Evolutionary conservation across 2,329 filamentous ascomycete species (phyloP), one percentile per base, ranked within the genome.

Genomic region (Venturia effusa): DNA sequence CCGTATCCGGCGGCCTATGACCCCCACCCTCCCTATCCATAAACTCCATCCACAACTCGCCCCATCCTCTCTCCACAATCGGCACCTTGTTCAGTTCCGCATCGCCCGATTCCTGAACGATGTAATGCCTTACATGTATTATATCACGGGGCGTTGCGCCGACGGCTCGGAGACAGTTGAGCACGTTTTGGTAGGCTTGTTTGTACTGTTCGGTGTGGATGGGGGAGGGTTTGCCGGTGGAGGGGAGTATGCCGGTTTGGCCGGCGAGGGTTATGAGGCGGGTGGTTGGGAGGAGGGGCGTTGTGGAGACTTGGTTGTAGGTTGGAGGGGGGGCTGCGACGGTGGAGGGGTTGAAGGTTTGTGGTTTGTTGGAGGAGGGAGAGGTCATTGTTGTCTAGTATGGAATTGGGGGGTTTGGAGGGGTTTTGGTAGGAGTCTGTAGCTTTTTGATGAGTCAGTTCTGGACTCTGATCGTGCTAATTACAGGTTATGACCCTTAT

Each of bases 1-100:
- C 73, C 6, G 73, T 74, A 64, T 74, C 73, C n/a, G 73, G 73
- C 4, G 73, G 73, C 51, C 70, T 68, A 66, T 75, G 72, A 15
- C 73, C 72, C 15, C 69, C 67, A 4, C 51, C 68, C 43, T 74
- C 68, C 24, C 65, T 62, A 60, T 75, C 71, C 73, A 74, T 74
- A 54, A 72, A 75, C 37, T 73, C 68, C 2, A 71, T 71, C 73
- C 73, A 75, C 8, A 69, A 48, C 2, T 71, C 66, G 32, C 68
- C 72, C 73, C 73, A 74, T 1, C 71, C 73, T 3, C 67, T 43
- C 45, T 66, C 66, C 37, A 66, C 66, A 6, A 68, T 60, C n/a
- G 67, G 64, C 22, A 61, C 32, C 48, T 54, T 61, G 40, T 68
- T 65, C 17, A 66, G 30, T 57, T 64, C 61, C 10, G 70, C 57